Evolutionary conservation across 306 rosid species (phyloP).

Genomic region (Purshia tridentata): DNA sequence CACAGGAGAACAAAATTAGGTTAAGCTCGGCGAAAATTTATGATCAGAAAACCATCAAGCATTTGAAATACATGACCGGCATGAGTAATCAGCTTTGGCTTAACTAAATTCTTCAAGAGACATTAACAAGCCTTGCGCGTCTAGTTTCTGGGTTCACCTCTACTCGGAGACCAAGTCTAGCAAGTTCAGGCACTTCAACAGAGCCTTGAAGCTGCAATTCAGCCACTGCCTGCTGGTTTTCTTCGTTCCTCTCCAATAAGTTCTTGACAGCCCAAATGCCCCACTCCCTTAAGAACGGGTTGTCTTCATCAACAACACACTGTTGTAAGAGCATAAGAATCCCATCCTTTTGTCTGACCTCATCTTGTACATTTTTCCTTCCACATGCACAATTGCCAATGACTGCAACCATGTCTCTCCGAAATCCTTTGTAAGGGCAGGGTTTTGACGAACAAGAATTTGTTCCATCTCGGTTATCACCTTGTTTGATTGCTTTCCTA

Average conservation of each 20-base stretch:
- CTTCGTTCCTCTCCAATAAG: constrained; percentile 64
- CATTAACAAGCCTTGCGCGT: constrained; percentile 71
- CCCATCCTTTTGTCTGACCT: constrained; percentile 52
- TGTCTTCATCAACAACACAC: constrained; percentile 78
- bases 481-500: constrained; percentile 50
- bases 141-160: constrained; percentile 62
- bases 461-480: constrained; percentile 33
- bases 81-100: background rate
- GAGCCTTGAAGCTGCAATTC: constrained; percentile 71
- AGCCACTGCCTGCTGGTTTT: constrained; percentile 65
- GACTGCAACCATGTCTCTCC: constrained; percentile 69
- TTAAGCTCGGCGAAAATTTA: background rate
- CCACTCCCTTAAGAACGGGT: constrained; percentile 88
- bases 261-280: constrained; percentile 78
- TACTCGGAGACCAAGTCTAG: constrained; percentile 68
- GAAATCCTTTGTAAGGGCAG: constrained; percentile 68
- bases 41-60: background rate
- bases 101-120: constrained; percentile 24
- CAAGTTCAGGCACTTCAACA: constrained; percentile 61
- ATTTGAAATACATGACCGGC: background rate
- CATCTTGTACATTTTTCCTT: constrained; percentile 65
- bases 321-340: constrained; percentile 74
- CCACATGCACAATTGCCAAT: constrained; percentile 66
- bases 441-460: constrained; percentile 34
- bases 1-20: background rate